These are phyloP conservation scores for Pythium scleroteichum DNA, from an alignment of 352 stramenopile genomes.

Conservation along the genomic window DNA sequence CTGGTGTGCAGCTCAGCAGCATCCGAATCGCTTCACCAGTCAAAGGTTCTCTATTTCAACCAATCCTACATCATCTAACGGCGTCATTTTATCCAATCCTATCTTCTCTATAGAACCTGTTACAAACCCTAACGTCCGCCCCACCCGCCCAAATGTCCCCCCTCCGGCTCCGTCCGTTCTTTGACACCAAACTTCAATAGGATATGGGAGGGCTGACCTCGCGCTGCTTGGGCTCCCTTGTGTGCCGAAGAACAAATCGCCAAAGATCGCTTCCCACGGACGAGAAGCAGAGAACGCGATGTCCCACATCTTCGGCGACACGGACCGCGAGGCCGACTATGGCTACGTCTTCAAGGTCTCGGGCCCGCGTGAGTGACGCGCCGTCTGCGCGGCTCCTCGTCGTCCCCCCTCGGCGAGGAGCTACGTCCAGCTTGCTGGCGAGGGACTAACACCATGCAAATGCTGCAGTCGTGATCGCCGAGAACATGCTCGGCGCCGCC, in stretches of 20 bases:
- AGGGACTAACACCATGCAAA: not conserved
- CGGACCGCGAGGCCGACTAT: conserved; percentile 94
- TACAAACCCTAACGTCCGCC: not conserved
- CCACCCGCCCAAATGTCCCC: not conserved
- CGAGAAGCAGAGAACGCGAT: conserved; percentile 39
- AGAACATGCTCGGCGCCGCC: conserved; percentile 98
- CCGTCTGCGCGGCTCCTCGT: not conserved
- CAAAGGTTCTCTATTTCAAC: conserved; percentile 25
- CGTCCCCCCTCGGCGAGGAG: not conserved
- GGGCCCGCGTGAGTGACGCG: conserved; percentile 79
- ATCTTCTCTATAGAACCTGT: not conserved
- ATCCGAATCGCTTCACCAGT: conserved; percentile 32
- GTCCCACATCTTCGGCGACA: conserved; percentile 85
- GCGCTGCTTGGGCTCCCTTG: too few relatives aligned
- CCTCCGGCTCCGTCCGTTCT: too few relatives aligned
- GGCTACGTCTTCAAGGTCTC: conserved; percentile 99
- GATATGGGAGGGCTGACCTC: conserved; percentile 12
- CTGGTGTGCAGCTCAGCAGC: conserved; percentile 11
- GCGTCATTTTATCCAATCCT: conserved; percentile 13
- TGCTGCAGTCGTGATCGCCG: conserved; percentile 95
- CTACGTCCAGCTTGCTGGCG: too few relatives aligned
- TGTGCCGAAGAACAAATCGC: conserved; percentile 17
- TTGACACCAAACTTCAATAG: too few relatives aligned
- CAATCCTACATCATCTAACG: conserved; percentile 10
- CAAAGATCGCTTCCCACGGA: not conserved